Percentiles rank a stretch among this genome's conserved stretches.
Evolutionary conservation across 2,329 filamentous ascomycete genomes (phyloP).

Genomic region (Coniochaeta prunicola): DNA sequence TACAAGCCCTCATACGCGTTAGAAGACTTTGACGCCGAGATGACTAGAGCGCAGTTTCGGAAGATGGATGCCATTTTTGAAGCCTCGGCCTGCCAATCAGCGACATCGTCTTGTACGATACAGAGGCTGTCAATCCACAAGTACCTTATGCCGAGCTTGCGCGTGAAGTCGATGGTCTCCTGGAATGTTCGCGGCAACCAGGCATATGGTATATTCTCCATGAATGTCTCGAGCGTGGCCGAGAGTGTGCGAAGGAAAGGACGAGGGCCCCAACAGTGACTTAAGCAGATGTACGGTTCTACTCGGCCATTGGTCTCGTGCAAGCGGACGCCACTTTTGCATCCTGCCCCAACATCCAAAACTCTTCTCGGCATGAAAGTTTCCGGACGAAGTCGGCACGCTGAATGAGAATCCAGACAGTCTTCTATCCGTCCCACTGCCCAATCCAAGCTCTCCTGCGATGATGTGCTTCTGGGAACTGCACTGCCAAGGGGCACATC

Average conservation of each 20-base stretch:
- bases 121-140: conserved; percentile 19
- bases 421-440: neutral
- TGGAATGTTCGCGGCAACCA: conserved; percentile 8
- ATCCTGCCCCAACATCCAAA: conserved; percentile 2
- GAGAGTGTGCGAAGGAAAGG: conserved; percentile 9
- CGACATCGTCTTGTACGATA: conserved; percentile 15
- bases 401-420: neutral
- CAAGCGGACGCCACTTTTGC: conserved; percentile 4
- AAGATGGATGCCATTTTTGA: conserved; percentile 13
- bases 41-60: conserved; percentile 3
- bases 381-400: neutral
- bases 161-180: conserved; percentile 12
- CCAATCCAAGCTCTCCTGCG: no score
- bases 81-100: conserved; percentile 13
- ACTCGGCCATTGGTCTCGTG: neutral
- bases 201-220: conserved; percentile 5
- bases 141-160: conserved; percentile 11
- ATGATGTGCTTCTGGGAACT: no score
- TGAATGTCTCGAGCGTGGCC: conserved; percentile 5
- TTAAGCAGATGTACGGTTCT: conserved; percentile 8
- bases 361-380: conserved; percentile 6
- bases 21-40: conserved; percentile 8
- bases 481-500: no score
- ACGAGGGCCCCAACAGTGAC: conserved; percentile 14
- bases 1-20: conserved; percentile 9